Conservation (phyloP, 148 eudicot species). For the Chenopodium formosanum region DNA sequence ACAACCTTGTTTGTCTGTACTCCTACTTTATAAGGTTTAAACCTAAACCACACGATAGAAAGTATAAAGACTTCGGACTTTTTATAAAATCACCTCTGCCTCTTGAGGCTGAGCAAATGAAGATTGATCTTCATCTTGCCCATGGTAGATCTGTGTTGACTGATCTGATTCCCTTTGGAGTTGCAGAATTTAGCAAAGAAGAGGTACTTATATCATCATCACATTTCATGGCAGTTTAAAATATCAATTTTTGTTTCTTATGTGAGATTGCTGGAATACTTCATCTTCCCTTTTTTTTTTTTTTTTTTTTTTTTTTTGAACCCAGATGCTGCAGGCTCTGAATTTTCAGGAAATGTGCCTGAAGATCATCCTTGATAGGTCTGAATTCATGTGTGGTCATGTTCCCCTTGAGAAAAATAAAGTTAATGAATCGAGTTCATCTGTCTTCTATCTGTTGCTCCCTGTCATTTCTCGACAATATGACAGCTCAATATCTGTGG, state of each 20-base stretch:
- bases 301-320: neutral
- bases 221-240: neutral
- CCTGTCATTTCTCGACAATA: slow-evolving; percentile 50
- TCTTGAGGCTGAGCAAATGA: slow-evolving; percentile 65
- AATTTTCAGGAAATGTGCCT: slow-evolving; percentile 76
- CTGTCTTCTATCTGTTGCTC: slow-evolving; percentile 71
- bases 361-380: slow-evolving; percentile 75
- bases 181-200: slow-evolving; percentile 44
- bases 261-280: neutral
- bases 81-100: slow-evolving; percentile 73
- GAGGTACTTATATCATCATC: slow-evolving; percentile 48
- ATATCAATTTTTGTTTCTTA: neutral
- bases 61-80: slow-evolving; percentile 68
- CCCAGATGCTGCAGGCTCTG: slow-evolving; percentile 68
- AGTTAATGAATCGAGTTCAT: slow-evolving; percentile 34
- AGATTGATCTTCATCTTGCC: slow-evolving; percentile 66
- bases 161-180: slow-evolving; percentile 66
- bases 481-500: slow-evolving; percentile 42
- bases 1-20: slow-evolving; percentile 43
- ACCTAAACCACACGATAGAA: slow-evolving; percentile 75
- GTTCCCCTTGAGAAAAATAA: slow-evolving; percentile 50
- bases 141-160: slow-evolving; percentile 71
- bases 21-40: slow-evolving; percentile 65
- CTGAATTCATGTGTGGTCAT: slow-evolving; percentile 52
- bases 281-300: neutral